Base-by-base conservation (phyloP, 2,329 filamentous ascomycete species). In the Alternaria triticina region DNA sequence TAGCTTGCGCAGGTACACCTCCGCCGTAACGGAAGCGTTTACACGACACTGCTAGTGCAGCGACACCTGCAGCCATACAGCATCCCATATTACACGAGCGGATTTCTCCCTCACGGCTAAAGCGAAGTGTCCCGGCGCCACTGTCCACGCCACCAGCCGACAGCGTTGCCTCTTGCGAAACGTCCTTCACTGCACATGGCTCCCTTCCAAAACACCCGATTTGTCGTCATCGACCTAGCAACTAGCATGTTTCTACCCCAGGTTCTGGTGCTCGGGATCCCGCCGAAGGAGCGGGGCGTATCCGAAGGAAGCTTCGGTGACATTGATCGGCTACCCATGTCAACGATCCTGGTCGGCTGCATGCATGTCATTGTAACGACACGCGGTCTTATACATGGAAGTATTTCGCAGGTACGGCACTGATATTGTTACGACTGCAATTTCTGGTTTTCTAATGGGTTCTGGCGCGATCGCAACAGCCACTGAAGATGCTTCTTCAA, bases 241-340 rank as follows among this genome's bases (percentile, higher is more conserved):
- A 44, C n/a, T 51, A 33, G 54, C n/a, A 57, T 27, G 27, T 15
- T 30, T 33, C 44, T 30, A 55, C 52, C 65, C 65, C 59, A 60
- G 25, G 47, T 51, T 55, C 58, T 54, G 56, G 62, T 54, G 33
- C 55, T 25, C 62, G 62, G 59, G 43, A 27, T 49, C 23, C 43
- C n/a, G 23, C 54, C 57, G 61, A 28, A 57, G 56, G 59, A 54
- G 62, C 54, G 62, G 59, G 55, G 52, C 65, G 64, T 28, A 43
- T 47, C 57, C 54, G 54, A 51, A 49, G 44, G 57, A 58, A 47
- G 61, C 56, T 51, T 55, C 45, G 23, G 17, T 65, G 43, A 60
- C 56, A 57, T 45, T 33, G 25, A 57, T 63, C 60, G 60, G 57
- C 54, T 58, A 68, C 56, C 61, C 64, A 62, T 68, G 66, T 64